Evolutionary conservation across 805 yeast species (phyloP).

Genomic region (Metschnikowia shivogae): DNA sequence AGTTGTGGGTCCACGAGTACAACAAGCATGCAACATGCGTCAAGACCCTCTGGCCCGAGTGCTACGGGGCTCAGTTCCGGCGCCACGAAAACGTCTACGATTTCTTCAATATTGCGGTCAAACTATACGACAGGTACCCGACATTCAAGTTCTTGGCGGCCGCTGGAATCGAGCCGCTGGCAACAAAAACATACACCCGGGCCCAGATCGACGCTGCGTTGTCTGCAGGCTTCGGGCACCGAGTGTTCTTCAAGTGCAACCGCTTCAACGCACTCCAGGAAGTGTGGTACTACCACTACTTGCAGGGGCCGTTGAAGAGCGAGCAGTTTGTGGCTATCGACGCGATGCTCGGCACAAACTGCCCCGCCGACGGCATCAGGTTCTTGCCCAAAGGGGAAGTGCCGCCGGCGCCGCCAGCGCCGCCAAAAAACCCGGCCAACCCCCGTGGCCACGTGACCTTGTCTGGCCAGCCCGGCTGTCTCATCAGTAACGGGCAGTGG

Average conservation of each 20-base stretch:
- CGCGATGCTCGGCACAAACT: constrained; percentile 50
- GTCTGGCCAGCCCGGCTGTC: constrained; percentile 59
- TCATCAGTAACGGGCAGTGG: constrained; percentile 86
- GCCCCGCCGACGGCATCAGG: constrained; percentile 67
- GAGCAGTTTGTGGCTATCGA: constrained; percentile 53
- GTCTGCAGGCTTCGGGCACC: constrained; percentile 26
- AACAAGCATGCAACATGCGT: constrained; percentile 44
- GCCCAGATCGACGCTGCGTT: constrained; percentile 32
- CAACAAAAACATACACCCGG: constrained; percentile 29
- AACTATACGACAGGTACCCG: constrained; percentile 30
- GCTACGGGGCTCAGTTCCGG: constrained; percentile 25
- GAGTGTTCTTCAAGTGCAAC: constrained; percentile 36
- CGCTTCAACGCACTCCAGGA: constrained; percentile 19
- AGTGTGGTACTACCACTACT: constrained; percentile 25
- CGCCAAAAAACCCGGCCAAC: constrained; percentile 12
- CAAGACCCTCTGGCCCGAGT: constrained; percentile 32
- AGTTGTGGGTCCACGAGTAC: constrained; percentile 41
- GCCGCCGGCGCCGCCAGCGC: constrained; percentile 10
- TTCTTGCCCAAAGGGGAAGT: constrained; percentile 61
- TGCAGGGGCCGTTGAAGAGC: constrained; percentile 21
- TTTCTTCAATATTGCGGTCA: constrained; percentile 28
- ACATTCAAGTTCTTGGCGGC: constrained; percentile 33
- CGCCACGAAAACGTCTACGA: constrained; percentile 26
- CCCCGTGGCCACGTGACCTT: constrained; percentile 40
- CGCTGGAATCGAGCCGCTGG: constrained; percentile 36